Conservation (phyloP, 495 filamentous ascomycete genomes). For the Astrothelium subdiscretum region DNA sequence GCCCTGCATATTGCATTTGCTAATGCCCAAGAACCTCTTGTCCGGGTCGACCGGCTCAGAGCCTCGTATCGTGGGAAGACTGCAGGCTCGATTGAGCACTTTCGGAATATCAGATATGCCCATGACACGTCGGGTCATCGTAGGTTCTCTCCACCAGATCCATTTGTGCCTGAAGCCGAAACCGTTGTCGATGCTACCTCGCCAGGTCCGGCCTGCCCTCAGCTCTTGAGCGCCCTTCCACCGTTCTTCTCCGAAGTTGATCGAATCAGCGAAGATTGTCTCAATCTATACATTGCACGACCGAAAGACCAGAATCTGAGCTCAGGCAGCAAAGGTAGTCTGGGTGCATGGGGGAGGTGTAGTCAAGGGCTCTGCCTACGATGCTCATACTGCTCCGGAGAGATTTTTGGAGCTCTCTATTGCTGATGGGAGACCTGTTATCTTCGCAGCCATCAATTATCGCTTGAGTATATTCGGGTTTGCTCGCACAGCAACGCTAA, state of each 20-base stretch:
- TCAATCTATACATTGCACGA: constrained; percentile 6
- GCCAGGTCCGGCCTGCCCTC: constrained; percentile 4
- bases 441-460: constrained; percentile 55
- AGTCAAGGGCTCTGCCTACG: constrained; percentile 7
- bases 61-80: constrained; percentile 9
- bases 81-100: constrained; percentile 1
- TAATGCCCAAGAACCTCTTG: too few species aligned
- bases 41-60: too few species aligned
- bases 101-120: constrained; percentile 8
- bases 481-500: constrained; percentile 22
- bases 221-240: constrained; percentile 3
- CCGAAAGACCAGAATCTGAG: background rate
- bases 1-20: too few species aligned
- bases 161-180: background rate
- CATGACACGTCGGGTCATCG: constrained; percentile 6
- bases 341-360: constrained; percentile 5
- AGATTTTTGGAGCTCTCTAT: constrained; percentile 1
- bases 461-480: constrained; percentile 27
- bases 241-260: constrained; percentile 2
- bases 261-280: constrained; percentile 9
- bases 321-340: constrained; percentile 3
- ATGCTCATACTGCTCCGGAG: constrained; percentile 5
- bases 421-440: constrained; percentile 41
- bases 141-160: constrained; percentile 7
- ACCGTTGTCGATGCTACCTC: constrained; percentile 3